Evolutionary conservation across 2,329 filamentous ascomycete genomes (phyloP), one percentile per base, ranked within the genome.

Genomic region (Basipetospora chlamydospora): DNA sequence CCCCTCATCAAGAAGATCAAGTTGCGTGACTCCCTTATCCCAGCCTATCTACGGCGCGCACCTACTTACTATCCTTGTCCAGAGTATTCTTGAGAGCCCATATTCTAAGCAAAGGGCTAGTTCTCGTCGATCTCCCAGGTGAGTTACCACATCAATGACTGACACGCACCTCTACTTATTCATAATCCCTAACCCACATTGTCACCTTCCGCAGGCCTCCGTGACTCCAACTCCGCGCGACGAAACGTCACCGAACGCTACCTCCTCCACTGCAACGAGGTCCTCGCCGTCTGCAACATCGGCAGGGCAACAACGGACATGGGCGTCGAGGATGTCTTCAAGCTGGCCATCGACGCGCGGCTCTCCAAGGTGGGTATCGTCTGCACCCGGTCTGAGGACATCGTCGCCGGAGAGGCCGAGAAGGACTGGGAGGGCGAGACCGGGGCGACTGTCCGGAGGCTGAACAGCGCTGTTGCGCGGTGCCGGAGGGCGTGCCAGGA

Each of bases 41-140:
- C 6, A 25, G 6, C 22, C n/a, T n/a, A n/a, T n/a, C n/a, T n/a
- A n/a, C n/a, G n/a, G n/a, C n/a, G n/a, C n/a, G n/a, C n/a, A n/a
- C n/a, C n/a, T n/a, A n/a, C n/a, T n/a, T n/a, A n/a, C n/a, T n/a
- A n/a, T n/a, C n/a, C n/a, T 8, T 15, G 6, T 10, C n/a, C 26
- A 66, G 61, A 34, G 60, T 69, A 0, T 61, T 50, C 28, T 42
- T 58, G 9, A 58, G 60, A 11, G 56, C 64, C 0, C 48, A 64
- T 40, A 64, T 68, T 13, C 44, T 69, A 7, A 64, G 60, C 39
- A 61, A 58, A 37, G 65, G 64, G 0, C 51, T 68, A 1, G 46
- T 67, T 4, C 52, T 69, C 6, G 63, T 63, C 0, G 64, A 69
- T 39, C 54, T 69, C 13, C 64, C 64, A 18, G 63, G 61, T 64